Percentiles rank a stretch among this genome's conserved stretches.
Evolutionary conservation across 306 rosid species (phyloP).

Genomic region (Cucumis sativus): DNA sequence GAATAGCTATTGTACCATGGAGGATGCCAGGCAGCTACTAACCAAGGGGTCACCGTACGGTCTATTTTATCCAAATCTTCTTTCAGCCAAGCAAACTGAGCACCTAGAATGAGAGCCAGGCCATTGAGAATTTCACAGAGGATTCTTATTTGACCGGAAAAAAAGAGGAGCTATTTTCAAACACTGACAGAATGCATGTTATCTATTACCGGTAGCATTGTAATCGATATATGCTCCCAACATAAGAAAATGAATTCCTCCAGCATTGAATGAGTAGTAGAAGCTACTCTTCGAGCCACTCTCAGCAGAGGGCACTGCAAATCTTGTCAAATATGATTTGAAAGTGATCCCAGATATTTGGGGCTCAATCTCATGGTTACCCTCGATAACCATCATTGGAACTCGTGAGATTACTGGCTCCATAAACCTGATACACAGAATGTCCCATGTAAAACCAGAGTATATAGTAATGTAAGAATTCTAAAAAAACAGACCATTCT

Average conservation of each 20-base stretch:
- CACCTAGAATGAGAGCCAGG: conserved; percentile 37
- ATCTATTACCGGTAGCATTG: conserved; percentile 47
- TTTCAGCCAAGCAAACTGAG: conserved; percentile 75
- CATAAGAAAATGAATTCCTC: conserved; percentile 82
- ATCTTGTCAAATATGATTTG: conserved; percentile 58
- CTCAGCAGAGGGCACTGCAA: conserved; percentile 66
- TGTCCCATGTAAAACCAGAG: neutral
- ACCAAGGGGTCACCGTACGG: conserved; percentile 67
- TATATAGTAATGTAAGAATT: neutral
- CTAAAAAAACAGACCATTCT: neutral
- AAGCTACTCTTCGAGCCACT: conserved; percentile 65
- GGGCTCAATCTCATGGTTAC: conserved; percentile 97
- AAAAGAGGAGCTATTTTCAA: neutral
- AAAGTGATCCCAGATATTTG: conserved; percentile 62
- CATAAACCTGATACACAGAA: conserved; percentile 55
- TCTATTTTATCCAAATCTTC: conserved; percentile 38
- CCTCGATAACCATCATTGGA: conserved; percentile 90
- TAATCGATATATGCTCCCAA: conserved; percentile 81
- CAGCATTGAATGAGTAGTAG: conserved; percentile 75
- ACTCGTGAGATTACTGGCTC: conserved; percentile 58
- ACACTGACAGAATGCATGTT: neutral
- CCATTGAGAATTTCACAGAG: neutral
- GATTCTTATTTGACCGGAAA: neutral
- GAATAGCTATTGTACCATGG: conserved; percentile 92
- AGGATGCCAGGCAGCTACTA: conserved; percentile 74